Evolutionary conservation across 2,329 filamentous ascomycete genomes (phyloP).

Genomic region (Neofusicoccum kwambonambiense): DNA sequence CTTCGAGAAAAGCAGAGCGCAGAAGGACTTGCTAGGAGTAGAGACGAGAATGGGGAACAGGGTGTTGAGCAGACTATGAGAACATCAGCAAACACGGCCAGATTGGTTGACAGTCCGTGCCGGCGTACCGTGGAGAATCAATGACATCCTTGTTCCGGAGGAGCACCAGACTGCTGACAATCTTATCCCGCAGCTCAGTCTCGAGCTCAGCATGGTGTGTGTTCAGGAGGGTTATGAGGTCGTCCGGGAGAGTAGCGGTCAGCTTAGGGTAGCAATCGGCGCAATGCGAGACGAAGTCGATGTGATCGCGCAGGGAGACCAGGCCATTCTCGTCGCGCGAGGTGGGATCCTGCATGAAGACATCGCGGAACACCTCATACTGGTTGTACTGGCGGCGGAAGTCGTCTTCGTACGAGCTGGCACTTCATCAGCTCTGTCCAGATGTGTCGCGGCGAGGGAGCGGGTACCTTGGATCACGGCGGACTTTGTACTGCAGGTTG

Average conservation of each 20-base stretch:
- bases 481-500: conserved; percentile 88
- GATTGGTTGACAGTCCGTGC: neutral
- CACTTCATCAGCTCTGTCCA: neutral
- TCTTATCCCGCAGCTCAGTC: conserved; percentile 84
- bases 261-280: conserved; percentile 88
- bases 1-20: conserved; percentile 81
- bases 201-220: conserved; percentile 81
- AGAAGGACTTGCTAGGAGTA: conserved; percentile 88
- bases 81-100: neutral
- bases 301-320: conserved; percentile 82
- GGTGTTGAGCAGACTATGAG: conserved; percentile 68
- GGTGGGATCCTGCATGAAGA: conserved; percentile 81
- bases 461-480: conserved; percentile 73
- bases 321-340: conserved; percentile 75
- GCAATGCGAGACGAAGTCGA: conserved; percentile 91
- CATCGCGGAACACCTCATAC: conserved; percentile 86
- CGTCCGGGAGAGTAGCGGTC: conserved; percentile 72
- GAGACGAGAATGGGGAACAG: conserved; percentile 91
- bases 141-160: conserved; percentile 89
- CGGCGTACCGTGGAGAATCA: conserved; percentile 65
- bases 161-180: conserved; percentile 85
- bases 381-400: conserved; percentile 86
- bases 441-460: neutral
- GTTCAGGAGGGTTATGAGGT: conserved; percentile 77
- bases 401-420: conserved; percentile 82